Conservation (phyloP, 495 filamentous ascomycete genomes). For the Pyrenula massariospora region DNA sequence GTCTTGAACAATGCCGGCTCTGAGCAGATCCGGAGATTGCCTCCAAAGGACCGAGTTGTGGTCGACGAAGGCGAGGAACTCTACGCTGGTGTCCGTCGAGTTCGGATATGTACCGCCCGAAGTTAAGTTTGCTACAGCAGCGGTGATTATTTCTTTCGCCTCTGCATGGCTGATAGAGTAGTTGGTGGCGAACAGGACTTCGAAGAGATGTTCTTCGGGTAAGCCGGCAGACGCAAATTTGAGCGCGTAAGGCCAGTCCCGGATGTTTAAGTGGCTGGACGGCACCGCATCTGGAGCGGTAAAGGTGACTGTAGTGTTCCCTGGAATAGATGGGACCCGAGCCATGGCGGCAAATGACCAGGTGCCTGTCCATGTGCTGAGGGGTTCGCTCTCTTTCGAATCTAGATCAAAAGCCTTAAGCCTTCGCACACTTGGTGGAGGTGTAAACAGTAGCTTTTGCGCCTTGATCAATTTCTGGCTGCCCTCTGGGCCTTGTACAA, state of each 20-base stretch:
- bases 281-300: slow-evolving; percentile 7
- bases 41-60: slow-evolving; percentile 26
- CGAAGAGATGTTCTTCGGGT: slow-evolving; percentile 20
- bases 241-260: neutral
- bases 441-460: slow-evolving; percentile 24
- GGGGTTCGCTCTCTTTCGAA: slow-evolving; percentile 13
- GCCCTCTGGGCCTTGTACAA: slow-evolving; percentile 19
- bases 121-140: slow-evolving; percentile 17
- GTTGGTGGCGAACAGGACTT: slow-evolving; percentile 26
- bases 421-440: slow-evolving; percentile 19
- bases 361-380: slow-evolving; percentile 12
- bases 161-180: slow-evolving; percentile 12
- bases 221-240: slow-evolving; percentile 3
- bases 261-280: neutral
- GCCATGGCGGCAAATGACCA: neutral
- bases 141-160: slow-evolving; percentile 16
- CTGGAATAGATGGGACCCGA: slow-evolving; percentile 12
- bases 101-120: slow-evolving; percentile 14
- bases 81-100: slow-evolving; percentile 8
- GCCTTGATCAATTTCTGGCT: slow-evolving; percentile 18
- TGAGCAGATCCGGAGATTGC: slow-evolving; percentile 16
- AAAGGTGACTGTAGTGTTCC: slow-evolving; percentile 24
- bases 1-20: slow-evolving; percentile 21
- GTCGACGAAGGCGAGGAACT: slow-evolving; percentile 21
- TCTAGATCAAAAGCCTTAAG: slow-evolving; percentile 20